Conservation (phyloP, 176 grass and related monocot genomes). For the Musa beccarii region DNA sequence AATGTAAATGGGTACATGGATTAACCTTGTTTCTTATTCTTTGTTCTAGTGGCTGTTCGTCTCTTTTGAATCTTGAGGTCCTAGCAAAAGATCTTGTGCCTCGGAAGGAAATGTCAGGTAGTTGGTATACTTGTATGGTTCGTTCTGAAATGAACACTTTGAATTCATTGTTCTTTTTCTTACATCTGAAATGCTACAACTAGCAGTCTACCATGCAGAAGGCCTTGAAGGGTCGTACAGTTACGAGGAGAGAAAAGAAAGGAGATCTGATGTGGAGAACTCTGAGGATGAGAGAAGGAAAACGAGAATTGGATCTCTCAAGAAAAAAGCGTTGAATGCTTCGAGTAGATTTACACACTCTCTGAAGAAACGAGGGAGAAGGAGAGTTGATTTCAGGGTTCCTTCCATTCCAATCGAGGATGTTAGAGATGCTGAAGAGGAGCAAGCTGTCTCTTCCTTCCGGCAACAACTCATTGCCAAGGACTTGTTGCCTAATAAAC, state of each 20-base stretch:
- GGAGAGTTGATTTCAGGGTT: constrained; percentile 67
- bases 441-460: constrained; percentile 65
- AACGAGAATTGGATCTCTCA: constrained; percentile 71
- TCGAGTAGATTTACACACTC: constrained; percentile 74
- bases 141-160: neutral
- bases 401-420: constrained; percentile 90
- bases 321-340: constrained; percentile 78
- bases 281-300: constrained; percentile 90
- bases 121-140: neutral
- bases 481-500: constrained; percentile 57
- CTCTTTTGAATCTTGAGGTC: neutral
- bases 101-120: constrained; percentile 1
- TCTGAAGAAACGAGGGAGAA: constrained; percentile 74
- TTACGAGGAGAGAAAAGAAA: constrained; percentile 58
- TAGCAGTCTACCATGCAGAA: constrained; percentile 32
- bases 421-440: constrained; percentile 82
- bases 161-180: neutral
- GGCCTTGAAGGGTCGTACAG: constrained; percentile 60
- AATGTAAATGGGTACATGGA: neutral
- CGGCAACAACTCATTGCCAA: constrained; percentile 47
- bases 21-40: neutral
- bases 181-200: neutral
- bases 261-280: constrained; percentile 48
- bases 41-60: neutral
- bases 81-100: neutral